Evolutionary conservation across 257 asterid species (phyloP).

Genomic region (Linaria vulgaris): DNA sequence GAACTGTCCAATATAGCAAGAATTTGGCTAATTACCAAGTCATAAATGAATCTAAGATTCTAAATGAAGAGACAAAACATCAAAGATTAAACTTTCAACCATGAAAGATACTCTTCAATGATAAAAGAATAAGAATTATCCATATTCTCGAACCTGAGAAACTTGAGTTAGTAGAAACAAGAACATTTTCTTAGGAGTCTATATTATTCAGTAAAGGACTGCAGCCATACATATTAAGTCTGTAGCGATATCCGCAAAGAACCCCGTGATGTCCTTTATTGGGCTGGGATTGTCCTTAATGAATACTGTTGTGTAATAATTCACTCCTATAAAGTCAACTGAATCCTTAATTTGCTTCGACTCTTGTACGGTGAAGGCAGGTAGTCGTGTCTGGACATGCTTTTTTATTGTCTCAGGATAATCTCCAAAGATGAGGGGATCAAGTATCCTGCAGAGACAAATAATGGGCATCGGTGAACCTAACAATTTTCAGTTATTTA

Average conservation of each 20-base stretch:
- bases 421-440: conserved; percentile 61
- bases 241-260: conserved; percentile 35
- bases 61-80: not conserved
- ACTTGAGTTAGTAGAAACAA: not conserved
- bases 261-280: conserved; percentile 26
- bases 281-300: conserved; percentile 36
- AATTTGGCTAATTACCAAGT: not conserved
- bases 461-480: not conserved
- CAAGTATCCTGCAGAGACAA: conserved; percentile 40
- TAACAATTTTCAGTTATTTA: not conserved
- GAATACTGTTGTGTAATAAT: conserved; percentile 36
- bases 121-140: not conserved
- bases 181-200: too few relatives aligned
- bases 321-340: conserved; percentile 56
- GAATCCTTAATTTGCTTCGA: conserved; percentile 55
- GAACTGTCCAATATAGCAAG: not conserved
- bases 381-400: conserved; percentile 45
- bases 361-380: conserved; percentile 44
- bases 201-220: not conserved
- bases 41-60: not conserved
- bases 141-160: not conserved
- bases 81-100: not conserved
- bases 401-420: conserved; percentile 54
- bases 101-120: not conserved
- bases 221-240: conserved; percentile 28